Base-by-base conservation (phyloP, 108 stramenopile genomes). In the Cyclostephanos invisitatus region DNA sequence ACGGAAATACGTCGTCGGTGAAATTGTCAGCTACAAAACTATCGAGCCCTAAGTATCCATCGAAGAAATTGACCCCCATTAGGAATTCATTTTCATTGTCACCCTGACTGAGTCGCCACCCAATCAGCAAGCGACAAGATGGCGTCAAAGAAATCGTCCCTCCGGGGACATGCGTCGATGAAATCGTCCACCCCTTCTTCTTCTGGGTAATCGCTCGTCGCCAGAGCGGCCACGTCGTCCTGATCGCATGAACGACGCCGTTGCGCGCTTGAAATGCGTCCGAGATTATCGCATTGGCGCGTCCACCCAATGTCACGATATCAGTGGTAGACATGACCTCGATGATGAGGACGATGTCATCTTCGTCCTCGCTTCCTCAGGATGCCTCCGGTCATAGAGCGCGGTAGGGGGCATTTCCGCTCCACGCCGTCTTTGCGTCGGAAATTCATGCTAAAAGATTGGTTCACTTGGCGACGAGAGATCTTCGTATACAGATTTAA, bases 171-270 rank as follows among this genome's bases (percentile, higher is more conserved):
- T 0, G 14, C 14, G 15, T 15, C 7, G 40, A 11, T 3, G 1
- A 11, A 40, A 11, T 40, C 40, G 7, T 40, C 40, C 1, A 0
- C 40, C 10, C 40, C 40, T 1, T 40, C 11, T 7, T 1, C 11
- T 8, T 1, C 40, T 8, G 3, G 2, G 14, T 46, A 2, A 11
- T 8, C 14, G 44, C 1, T 14, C 15, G 14, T 11, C 8, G 7
- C 44, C 15, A 46, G 44, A 14, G 44, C 44, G 44, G 44, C 12
- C 44, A 46, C 44, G 44, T 46, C 44, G 44, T 46, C 44, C 12
- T 35, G 28, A 73, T 67, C 18, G 37, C 72, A 15, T 73, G 65
- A 15, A 73, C 42, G 21, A 73, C 50, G 27, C 72, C 72, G 40
- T 73, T 61, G 11, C 51, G 37, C 17, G 64, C 47, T 3, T 9